Percentiles rank a stretch among this genome's conserved stretches.
Conservation (phyloP, 371 early-diverging fungal species). For the Mortierella sp. region DNA sequence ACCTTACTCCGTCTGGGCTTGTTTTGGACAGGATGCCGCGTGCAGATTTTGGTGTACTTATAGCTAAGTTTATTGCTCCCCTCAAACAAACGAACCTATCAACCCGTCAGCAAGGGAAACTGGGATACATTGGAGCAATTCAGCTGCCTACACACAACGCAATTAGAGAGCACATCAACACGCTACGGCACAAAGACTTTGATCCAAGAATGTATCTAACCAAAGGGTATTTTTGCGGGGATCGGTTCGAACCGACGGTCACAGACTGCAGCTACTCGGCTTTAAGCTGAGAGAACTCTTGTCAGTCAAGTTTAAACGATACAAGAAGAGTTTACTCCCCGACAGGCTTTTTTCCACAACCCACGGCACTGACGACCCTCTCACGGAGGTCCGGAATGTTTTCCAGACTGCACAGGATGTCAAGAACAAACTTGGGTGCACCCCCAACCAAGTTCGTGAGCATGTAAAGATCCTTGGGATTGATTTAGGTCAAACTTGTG, state of each 20-base stretch:
- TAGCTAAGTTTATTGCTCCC: slow-evolving; percentile 14
- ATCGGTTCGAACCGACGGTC: slow-evolving; percentile 20
- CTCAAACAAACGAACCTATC: not conserved
- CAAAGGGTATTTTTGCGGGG: slow-evolving; percentile 12
- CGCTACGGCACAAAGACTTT: no score
- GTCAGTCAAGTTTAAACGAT: slow-evolving; percentile 6
- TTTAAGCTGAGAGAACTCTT: slow-evolving; percentile 19
- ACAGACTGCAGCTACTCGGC: slow-evolving; percentile 4
- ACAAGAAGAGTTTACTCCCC: slow-evolving; percentile 4
- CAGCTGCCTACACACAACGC: no score
- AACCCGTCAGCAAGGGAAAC: no score
- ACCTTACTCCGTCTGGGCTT: slow-evolving; percentile 12
- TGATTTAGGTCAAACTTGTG: slow-evolving; percentile 20
- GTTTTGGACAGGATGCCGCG: not conserved
- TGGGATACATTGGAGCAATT: no score
- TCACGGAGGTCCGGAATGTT: slow-evolving; percentile 26
- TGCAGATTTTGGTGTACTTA: slow-evolving; percentile 1
- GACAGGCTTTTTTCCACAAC: not conserved
- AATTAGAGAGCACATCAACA: no score
- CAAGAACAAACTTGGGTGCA: no score
- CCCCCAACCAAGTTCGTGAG: not conserved
- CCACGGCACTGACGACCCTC: slow-evolving; percentile 8
- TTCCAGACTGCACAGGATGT: not conserved
- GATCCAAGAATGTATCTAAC: not conserved
- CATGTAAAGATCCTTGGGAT: slow-evolving; percentile 18